A percentile compares a stretch with the other conserved stretches of the same genome.
These are phyloP conservation scores for Canna indica DNA, from an alignment of 176 grass and related monocot genomes.

Conservation along the genomic window DNA sequence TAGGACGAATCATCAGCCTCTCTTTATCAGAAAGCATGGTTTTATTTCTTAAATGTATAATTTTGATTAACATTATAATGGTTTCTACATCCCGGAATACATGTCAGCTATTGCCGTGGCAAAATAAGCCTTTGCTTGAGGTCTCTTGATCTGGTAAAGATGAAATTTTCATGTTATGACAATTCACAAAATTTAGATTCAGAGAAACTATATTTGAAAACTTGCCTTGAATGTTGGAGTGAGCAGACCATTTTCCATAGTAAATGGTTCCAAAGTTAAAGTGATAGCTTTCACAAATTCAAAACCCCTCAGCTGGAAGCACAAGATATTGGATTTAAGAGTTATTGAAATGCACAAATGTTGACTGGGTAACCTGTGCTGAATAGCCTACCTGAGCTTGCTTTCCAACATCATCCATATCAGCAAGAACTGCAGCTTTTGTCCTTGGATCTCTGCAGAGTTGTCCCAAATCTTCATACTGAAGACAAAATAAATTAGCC, in stretches of 20 bases:
- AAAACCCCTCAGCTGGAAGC: slow-evolving; percentile 80
- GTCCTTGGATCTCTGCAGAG: slow-evolving; percentile 59
- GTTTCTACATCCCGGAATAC: slow-evolving; percentile 27
- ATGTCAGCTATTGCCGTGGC: slow-evolving; percentile 73
- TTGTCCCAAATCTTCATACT: slow-evolving; percentile 60
- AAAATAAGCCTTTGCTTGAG: slow-evolving; percentile 82
- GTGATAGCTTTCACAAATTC: slow-evolving; percentile 78
- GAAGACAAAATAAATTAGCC: background rate
- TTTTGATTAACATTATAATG: background rate
- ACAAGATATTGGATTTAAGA: background rate
- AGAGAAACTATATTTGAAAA: background rate
- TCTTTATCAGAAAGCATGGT: background rate
- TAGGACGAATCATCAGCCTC: too few species aligned
- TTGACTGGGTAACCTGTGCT: background rate
- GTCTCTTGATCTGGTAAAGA: slow-evolving; percentile 65
- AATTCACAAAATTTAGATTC: background rate
- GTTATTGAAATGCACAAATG: slow-evolving; percentile 1
- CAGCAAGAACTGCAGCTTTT: slow-evolving; percentile 62
- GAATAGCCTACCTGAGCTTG: slow-evolving; percentile 53
- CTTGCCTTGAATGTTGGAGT: slow-evolving; percentile 94
- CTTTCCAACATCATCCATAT: slow-evolving; percentile 83
- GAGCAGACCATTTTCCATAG: slow-evolving; percentile 82
- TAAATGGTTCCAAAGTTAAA: slow-evolving; percentile 75
- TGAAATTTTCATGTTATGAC: background rate
- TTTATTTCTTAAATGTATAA: background rate